Percentiles rank a stretch among this genome's conserved stretches.
Evolutionary conservation across 2,329 filamentous ascomycete genomes (phyloP).

Genomic region (Fusarium kyushuense): DNA sequence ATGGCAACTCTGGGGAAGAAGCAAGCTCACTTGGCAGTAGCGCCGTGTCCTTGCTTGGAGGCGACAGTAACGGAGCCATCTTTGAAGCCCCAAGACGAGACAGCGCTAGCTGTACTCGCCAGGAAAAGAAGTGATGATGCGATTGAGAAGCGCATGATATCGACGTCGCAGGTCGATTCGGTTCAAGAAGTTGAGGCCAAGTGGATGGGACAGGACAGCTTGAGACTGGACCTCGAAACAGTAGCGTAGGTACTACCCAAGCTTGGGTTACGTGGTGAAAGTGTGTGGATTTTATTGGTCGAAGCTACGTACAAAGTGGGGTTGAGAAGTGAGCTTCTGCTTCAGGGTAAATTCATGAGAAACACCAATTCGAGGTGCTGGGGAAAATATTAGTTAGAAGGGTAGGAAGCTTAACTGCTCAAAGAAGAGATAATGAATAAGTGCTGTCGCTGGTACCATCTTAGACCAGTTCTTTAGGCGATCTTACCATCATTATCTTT

Average conservation of each 20-base stretch:
- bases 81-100: constrained; percentile 77
- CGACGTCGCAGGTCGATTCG: constrained; percentile 37
- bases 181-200: constrained; percentile 42
- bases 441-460: not conserved
- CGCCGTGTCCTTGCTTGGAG: constrained; percentile 71
- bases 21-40: constrained; percentile 78
- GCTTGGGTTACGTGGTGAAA: constrained; percentile 50
- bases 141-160: constrained; percentile 55
- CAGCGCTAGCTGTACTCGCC: constrained; percentile 63
- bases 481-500: not conserved
- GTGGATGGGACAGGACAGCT: constrained; percentile 45
- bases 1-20: constrained; percentile 29
- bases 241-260: constrained; percentile 12
- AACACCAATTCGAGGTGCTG: not conserved
- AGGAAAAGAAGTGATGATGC: constrained; percentile 60
- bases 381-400: not conserved
- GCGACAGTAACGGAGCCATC: constrained; percentile 76
- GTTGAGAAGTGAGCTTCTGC: constrained; percentile 9
- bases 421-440: not conserved
- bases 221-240: constrained; percentile 42
- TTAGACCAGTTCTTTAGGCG: not conserved
- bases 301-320: constrained; percentile 36
- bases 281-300: constrained; percentile 42
- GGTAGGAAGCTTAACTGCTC: not conserved
- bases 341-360: constrained; percentile 23